A percentile compares a stretch with the other conserved stretches of the same genome.
Conservation (phyloP, 148 eudicot species). For the Amaranthus palmeri region DNA sequence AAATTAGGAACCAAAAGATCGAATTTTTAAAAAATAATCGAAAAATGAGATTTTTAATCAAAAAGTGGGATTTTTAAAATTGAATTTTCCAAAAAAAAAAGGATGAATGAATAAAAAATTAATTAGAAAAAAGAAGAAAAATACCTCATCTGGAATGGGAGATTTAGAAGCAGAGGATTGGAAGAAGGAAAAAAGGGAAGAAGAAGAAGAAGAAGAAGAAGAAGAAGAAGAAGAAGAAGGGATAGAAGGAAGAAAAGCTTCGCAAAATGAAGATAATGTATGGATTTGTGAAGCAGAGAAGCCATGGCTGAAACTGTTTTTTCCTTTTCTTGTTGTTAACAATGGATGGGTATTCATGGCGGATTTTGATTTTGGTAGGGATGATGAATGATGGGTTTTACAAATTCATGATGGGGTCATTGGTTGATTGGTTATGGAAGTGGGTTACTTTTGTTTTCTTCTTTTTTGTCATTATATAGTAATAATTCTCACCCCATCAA, state of each 20-base stretch:
- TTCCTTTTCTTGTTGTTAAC: conserved; percentile 37
- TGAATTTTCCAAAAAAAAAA: background rate
- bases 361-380: background rate
- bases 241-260: conserved; percentile 57
- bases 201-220: background rate
- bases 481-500: too few species aligned
- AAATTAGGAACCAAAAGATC: too few species aligned
- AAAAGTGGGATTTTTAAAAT: background rate
- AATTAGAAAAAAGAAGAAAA: background rate
- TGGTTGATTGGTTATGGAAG: too few species aligned
- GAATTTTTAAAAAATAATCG: too few species aligned
- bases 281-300: conserved; percentile 61
- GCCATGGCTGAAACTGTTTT: conserved; percentile 39
- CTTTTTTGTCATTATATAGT: background rate
- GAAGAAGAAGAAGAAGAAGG: conserved; percentile 15
- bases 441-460: background rate
- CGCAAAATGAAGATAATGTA: conserved; percentile 49
- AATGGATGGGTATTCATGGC: conserved; percentile 42
- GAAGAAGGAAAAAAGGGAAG: conserved; percentile 29
- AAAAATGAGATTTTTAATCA: too few species aligned
- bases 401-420: too few species aligned
- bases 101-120: background rate
- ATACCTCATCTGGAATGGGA: conserved; percentile 53
- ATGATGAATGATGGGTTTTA: background rate
- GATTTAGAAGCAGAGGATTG: conserved; percentile 40